Conservation (phyloP, 2,329 filamentous ascomycete species). For the Neopestalotiopsis clavispora region DNA sequence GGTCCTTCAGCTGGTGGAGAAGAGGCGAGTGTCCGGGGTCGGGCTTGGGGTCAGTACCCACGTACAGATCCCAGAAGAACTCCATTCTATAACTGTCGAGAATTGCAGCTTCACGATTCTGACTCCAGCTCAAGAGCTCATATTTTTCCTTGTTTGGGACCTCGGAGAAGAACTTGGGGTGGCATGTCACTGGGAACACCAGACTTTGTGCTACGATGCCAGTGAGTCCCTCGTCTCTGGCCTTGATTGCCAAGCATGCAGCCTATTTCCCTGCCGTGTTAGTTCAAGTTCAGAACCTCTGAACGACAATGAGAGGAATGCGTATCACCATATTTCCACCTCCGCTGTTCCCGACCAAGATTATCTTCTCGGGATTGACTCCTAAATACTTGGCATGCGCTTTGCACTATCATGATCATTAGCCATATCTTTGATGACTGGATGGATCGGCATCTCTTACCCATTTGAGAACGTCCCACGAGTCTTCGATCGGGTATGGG, state of each 20-base stretch:
- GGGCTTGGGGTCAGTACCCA: slow-evolving; percentile 31
- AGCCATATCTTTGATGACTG: slow-evolving; percentile 9
- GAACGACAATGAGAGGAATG: background rate
- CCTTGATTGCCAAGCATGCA: slow-evolving; percentile 34
- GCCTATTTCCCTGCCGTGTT: slow-evolving; percentile 24
- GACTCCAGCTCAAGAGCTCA: slow-evolving; percentile 40
- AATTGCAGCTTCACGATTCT: slow-evolving; percentile 38
- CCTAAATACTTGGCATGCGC: slow-evolving; percentile 46
- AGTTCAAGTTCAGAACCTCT: background rate
- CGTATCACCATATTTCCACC: slow-evolving; percentile 51
- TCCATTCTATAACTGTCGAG: slow-evolving; percentile 35
- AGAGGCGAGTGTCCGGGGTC: slow-evolving; percentile 38
- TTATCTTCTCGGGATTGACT: slow-evolving; percentile 41
- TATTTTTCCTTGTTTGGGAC: slow-evolving; percentile 31
- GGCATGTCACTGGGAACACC: slow-evolving; percentile 40
- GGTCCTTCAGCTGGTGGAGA: slow-evolving; percentile 33
- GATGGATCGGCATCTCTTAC: slow-evolving; percentile 34
- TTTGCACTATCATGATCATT: slow-evolving; percentile 43
- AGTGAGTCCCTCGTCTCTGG: slow-evolving; percentile 35
- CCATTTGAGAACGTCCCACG: slow-evolving; percentile 52
- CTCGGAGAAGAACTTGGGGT: slow-evolving; percentile 40
- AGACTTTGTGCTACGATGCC: slow-evolving; percentile 40
- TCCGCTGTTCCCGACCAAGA: slow-evolving; percentile 54
- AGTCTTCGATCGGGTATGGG: slow-evolving; percentile 54
- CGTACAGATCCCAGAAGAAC: slow-evolving; percentile 41